Evolutionary conservation across 1,139 yeast species (phyloP).

Genomic region (Suhomyces bribrorum): DNA sequence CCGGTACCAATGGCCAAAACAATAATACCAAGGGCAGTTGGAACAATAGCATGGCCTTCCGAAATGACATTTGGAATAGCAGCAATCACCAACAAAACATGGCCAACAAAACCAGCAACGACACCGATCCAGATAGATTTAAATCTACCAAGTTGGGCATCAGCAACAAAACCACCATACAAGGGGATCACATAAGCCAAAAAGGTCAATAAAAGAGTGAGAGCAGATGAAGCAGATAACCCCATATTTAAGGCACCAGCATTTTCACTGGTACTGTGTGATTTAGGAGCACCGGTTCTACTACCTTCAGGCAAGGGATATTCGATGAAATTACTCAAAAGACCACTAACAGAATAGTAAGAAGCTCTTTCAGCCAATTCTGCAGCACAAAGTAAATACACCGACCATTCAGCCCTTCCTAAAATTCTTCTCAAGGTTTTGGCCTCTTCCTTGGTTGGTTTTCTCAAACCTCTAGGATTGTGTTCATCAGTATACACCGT

Average conservation of each 20-base stretch:
- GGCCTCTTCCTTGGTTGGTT: constrained; percentile 20
- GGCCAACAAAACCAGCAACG: constrained; percentile 25
- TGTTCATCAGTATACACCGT: constrained; percentile 20
- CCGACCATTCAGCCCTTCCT: constrained; percentile 19
- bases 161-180: constrained; percentile 26
- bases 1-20: constrained; percentile 42
- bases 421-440: constrained; percentile 19
- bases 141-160: constrained; percentile 23
- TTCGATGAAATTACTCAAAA: constrained; percentile 24
- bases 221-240: constrained; percentile 20
- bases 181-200: constrained; percentile 25
- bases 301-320: constrained; percentile 18
- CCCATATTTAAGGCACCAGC: constrained; percentile 26
- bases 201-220: constrained; percentile 22
- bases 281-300: constrained; percentile 16
- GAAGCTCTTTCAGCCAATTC: constrained; percentile 29
- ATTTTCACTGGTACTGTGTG: constrained; percentile 13
- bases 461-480: constrained; percentile 24
- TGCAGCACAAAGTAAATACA: constrained; percentile 22
- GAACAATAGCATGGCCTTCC: constrained; percentile 20
- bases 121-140: constrained; percentile 27
- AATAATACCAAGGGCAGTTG: constrained; percentile 21
- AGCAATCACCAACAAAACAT: constrained; percentile 24
- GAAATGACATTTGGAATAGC: constrained; percentile 22
- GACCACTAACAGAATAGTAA: constrained; percentile 21